Conservation (phyloP, 352 stramenopile species). For the Pythium brassicae region DNA sequence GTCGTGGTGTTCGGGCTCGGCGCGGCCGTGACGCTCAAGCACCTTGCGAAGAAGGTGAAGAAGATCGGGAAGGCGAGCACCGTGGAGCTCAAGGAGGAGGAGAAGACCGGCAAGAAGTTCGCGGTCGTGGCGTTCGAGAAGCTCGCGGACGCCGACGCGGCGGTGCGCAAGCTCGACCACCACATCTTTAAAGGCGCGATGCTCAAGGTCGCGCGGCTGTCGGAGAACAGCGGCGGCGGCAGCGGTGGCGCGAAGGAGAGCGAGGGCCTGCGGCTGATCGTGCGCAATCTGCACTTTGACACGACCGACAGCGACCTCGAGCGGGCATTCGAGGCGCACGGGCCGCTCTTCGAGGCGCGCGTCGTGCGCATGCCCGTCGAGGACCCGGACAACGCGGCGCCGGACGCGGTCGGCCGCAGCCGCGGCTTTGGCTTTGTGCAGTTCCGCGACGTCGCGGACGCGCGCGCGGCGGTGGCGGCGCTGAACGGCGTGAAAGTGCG, state of each 20-base stretch:
- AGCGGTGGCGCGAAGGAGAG: constrained; percentile 23
- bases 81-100: constrained; percentile 59
- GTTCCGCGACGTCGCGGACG: constrained; percentile 61
- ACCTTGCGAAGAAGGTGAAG: constrained; percentile 76
- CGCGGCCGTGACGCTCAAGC: constrained; percentile 68
- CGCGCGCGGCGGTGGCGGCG: constrained; percentile 57
- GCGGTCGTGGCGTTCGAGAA: constrained; percentile 64
- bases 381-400: constrained; percentile 22
- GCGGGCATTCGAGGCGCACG: constrained; percentile 63
- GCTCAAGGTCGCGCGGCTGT: constrained; percentile 53
- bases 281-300: constrained; percentile 83
- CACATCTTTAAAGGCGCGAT: constrained; percentile 81
- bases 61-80: constrained; percentile 54
- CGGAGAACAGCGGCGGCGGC: constrained; percentile 22
- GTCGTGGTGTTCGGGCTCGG: constrained; percentile 72
- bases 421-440: constrained; percentile 85
- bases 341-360: constrained; percentile 59
- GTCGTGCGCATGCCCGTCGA: constrained; percentile 77
- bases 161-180: constrained; percentile 71
- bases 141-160: constrained; percentile 40
- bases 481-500: constrained; percentile 79
- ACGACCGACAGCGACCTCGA: constrained; percentile 68
- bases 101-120: constrained; percentile 49
- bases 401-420: constrained; percentile 50
- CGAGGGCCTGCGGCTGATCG: constrained; percentile 72